Evolutionary conservation across 805 yeast genomes (phyloP).

Genomic region (Candida berthetii): DNA sequence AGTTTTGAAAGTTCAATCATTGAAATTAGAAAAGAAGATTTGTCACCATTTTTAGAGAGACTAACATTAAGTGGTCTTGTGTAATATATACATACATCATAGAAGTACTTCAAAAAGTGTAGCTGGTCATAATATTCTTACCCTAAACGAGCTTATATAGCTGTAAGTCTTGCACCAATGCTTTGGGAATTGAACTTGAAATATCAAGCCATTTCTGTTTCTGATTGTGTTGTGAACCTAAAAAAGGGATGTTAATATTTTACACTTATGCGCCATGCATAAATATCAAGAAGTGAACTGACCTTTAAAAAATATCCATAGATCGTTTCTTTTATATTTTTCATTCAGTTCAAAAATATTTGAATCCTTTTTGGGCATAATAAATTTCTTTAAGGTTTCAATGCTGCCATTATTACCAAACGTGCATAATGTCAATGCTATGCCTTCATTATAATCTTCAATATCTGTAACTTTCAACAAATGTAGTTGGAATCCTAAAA

Average conservation of each 20-base stretch:
- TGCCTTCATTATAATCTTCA: not conserved
- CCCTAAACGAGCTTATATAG: not conserved
- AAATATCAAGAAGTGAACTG: too few relatives aligned
- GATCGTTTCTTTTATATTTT: not conserved
- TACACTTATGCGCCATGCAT: too few relatives aligned
- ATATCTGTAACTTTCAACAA: not conserved
- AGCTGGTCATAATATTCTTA: too few relatives aligned
- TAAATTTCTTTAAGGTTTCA: not conserved
- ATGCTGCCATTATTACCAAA: not conserved
- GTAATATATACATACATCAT: constrained; percentile 6
- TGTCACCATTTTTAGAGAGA: constrained; percentile 80
- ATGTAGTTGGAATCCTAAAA: not conserved
- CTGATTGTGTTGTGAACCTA: not conserved
- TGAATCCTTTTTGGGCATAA: not conserved
- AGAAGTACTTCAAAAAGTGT: not conserved
- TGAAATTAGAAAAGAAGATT: constrained; percentile 82
- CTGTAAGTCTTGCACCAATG: not conserved
- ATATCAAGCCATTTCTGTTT: not conserved
- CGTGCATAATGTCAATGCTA: not conserved
- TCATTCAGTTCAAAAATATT: not conserved
- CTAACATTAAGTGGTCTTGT: constrained; percentile 68
- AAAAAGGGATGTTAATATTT: not conserved
- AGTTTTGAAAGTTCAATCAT: constrained; percentile 93
- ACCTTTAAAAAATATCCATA: not conserved
- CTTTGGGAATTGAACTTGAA: not conserved